Conservation (phyloP, 2,329 filamentous ascomycete genomes). For the Alternaria arbusti region DNA sequence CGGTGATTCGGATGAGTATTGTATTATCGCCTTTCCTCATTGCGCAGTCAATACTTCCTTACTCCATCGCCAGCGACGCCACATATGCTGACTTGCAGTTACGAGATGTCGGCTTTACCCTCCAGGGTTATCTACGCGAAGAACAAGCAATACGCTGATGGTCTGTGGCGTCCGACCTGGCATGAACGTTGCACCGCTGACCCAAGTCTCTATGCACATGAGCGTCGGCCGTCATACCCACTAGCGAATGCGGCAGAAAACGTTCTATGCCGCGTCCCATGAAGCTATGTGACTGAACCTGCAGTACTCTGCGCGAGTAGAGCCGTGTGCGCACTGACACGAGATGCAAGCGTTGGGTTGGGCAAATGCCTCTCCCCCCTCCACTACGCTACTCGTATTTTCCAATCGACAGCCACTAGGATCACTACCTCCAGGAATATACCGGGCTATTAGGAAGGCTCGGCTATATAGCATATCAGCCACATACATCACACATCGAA, state of each 20-base stretch:
- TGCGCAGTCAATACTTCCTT: constrained; percentile 15
- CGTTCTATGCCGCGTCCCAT: neutral
- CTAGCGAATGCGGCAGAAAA: constrained; percentile 8
- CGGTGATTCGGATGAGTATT: neutral
- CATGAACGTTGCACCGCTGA: constrained; percentile 20
- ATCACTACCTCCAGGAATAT: neutral
- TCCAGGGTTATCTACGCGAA: constrained; percentile 21
- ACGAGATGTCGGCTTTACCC: constrained; percentile 20
- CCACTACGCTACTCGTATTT: constrained; percentile 15
- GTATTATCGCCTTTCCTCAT: constrained; percentile 5
- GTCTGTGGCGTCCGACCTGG: constrained; percentile 12
- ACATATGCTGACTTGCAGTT: constrained; percentile 33
- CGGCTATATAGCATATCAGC: neutral
- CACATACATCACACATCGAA: neutral
- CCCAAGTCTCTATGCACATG: neutral
- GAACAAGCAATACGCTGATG: constrained; percentile 22
- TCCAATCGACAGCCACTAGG: constrained; percentile 6
- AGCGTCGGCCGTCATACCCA: neutral
- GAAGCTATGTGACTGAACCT: neutral
- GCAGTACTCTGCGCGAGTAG: neutral
- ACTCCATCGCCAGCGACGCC: constrained; percentile 14
- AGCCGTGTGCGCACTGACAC: neutral
- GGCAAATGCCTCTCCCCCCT: neutral
- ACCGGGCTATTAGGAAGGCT: neutral
- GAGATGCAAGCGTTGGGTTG: constrained; percentile 1